phyloP scores from a whole-genome alignment of 257 asterid genomes.

The Euphrasia confusa region DNA sequence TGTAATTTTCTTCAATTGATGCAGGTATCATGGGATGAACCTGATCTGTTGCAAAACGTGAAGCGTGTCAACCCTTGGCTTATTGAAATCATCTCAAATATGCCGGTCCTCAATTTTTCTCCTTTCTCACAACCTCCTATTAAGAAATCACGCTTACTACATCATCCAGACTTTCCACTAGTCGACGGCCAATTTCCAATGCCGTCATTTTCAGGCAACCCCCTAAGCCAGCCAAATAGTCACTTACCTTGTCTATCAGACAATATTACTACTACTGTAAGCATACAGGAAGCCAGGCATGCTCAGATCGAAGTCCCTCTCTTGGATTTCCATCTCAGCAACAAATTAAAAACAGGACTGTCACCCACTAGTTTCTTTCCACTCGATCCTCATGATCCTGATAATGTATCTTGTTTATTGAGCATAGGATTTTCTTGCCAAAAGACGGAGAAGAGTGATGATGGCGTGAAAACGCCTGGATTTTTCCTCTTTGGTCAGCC shows the following conservation, averaged over 20 bases:
- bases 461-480: background rate
- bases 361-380: background rate
- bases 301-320: background rate
- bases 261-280: background rate
- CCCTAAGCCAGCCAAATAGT: background rate
- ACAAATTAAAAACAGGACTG: background rate
- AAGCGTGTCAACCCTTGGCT: conserved; percentile 65
- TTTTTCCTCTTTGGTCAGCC: conserved; percentile 6
- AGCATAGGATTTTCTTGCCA: background rate
- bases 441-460: background rate
- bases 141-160: conserved; percentile 27
- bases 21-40: conserved; percentile 68
- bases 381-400: background rate
- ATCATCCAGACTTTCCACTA: background rate
- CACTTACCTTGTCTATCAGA: conserved; percentile 2
- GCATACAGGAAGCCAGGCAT: conserved; percentile 19
- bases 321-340: background rate
- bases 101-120: conserved; percentile 48
- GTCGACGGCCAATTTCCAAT: background rate
- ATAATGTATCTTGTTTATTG: background rate
- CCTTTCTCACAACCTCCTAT: conserved; percentile 39
- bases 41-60: conserved; percentile 62
- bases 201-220: conserved; percentile 1
- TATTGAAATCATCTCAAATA: conserved; percentile 50
- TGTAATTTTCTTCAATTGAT: background rate